Conservation (phyloP, 345 rosid species). For the Pistacia atlantica region DNA sequence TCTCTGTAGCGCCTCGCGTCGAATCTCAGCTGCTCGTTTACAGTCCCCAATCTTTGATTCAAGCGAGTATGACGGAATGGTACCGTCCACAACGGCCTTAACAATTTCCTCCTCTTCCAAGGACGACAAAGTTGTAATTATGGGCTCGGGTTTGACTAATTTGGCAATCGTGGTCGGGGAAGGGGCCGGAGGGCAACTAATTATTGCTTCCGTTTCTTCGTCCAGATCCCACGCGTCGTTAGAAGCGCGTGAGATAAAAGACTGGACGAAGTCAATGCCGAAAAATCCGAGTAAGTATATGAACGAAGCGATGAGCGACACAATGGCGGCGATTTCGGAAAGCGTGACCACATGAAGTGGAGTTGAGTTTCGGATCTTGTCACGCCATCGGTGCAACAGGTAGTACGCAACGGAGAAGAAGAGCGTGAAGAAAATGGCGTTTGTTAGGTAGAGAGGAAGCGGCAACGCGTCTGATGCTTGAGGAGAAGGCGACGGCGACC, state of each 20-base stretch:
- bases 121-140: conserved; percentile 41
- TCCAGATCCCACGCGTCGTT: conserved; percentile 61
- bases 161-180: conserved; percentile 4
- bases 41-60: conserved; percentile 86
- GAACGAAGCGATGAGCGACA: conserved; percentile 76
- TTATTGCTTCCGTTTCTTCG: conserved; percentile 21
- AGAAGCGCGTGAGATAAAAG: conserved; percentile 67
- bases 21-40: conserved; percentile 63
- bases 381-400: conserved; percentile 90
- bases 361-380: conserved; percentile 83
- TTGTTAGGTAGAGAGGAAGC: conserved; percentile 73
- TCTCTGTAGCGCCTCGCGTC: conserved; percentile 86
- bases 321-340: conserved; percentile 71
- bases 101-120: conserved; percentile 71
- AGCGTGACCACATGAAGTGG: conserved; percentile 85
- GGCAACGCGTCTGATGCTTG: conserved; percentile 89
- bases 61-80: conserved; percentile 64
- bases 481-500: conserved; percentile 27
- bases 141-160: conserved; percentile 32
- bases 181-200: conserved; percentile 1
- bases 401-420: conserved; percentile 89
- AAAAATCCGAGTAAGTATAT: conserved; percentile 84
- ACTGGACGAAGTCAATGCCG: conserved; percentile 89
- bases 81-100: conserved; percentile 56
- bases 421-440: conserved; percentile 81